Conservation (phyloP, 495 filamentous ascomycete species). For the Hypoxylon perforatum region DNA sequence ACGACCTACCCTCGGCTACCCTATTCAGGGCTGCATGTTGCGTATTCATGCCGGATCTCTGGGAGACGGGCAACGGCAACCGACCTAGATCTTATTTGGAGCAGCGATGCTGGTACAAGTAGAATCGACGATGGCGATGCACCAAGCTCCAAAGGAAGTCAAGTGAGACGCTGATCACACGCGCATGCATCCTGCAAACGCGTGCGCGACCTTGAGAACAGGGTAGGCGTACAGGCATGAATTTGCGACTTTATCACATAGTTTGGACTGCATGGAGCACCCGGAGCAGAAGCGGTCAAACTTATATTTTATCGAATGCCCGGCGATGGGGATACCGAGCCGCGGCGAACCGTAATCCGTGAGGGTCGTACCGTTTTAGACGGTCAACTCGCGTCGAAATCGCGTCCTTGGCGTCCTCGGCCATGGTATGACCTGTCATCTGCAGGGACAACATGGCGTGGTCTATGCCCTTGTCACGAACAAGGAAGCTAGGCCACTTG, state of each 20-base stretch:
- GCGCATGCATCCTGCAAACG: background rate
- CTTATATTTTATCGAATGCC: no score
- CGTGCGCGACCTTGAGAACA: background rate
- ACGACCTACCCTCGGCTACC: conserved; percentile 1
- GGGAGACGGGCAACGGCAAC: background rate
- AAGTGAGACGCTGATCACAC: conserved; percentile 4
- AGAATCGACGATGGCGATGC: background rate
- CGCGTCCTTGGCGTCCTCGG: no score
- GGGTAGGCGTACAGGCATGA: background rate
- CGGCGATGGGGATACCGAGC: no score
- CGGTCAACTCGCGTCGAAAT: no score
- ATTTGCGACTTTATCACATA: background rate
- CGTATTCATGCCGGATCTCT: background rate
- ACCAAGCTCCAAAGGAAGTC: background rate
- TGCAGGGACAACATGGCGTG: conserved; percentile 1
- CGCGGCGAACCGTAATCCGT: background rate
- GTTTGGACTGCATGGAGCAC: background rate
- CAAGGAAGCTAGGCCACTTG: background rate
- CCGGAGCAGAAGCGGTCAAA: background rate
- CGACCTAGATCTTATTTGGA: background rate
- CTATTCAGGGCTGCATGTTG: background rate
- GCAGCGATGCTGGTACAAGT: background rate
- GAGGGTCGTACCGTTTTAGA: no score
- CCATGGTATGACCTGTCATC: background rate
- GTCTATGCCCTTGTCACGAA: background rate